Evolutionary conservation across 2,329 filamentous ascomycete genomes (phyloP).

Genomic region (Sclerotinia borealis): DNA sequence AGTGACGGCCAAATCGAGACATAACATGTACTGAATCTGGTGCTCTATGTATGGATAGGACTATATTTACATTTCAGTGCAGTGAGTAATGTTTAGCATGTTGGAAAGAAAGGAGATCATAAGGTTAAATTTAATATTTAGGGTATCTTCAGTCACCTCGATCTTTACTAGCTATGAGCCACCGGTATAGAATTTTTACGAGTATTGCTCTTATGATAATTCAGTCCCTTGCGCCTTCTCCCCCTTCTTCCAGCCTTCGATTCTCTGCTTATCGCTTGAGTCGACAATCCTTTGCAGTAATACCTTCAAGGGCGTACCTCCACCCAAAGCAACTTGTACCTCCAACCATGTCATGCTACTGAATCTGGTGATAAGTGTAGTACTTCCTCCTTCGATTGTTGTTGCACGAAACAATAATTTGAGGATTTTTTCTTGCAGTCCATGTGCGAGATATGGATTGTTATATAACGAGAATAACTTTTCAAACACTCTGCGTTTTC

Average conservation of each 20-base stretch:
- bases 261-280: conserved; percentile 60
- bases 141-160: conserved; percentile 20
- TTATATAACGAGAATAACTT: conserved; percentile 63
- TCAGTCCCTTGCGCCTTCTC: conserved; percentile 24
- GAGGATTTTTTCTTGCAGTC: conserved; percentile 50
- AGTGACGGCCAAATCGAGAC: no score
- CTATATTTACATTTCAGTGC: no score
- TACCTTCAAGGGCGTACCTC: conserved; percentile 43
- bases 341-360: conserved; percentile 72
- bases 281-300: conserved; percentile 55
- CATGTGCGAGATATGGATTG: conserved; percentile 54
- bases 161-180: conserved; percentile 22
- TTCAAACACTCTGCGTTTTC: conserved; percentile 63
- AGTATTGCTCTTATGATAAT: conserved; percentile 15
- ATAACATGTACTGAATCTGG: no score
- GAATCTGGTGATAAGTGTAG: conserved; percentile 72
- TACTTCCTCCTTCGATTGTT: conserved; percentile 64
- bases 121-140: conserved; percentile 10
- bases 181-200: no score
- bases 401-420: conserved; percentile 62
- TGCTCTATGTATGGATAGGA: no score
- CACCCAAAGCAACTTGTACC: conserved; percentile 46
- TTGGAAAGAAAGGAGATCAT: background rate
- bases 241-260: conserved; percentile 57
- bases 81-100: background rate